Percentiles rank a stretch among this genome's conserved stretches.
Evolutionary conservation across 495 filamentous ascomycete genomes (phyloP).

Genomic region (Aspergillus bertholletiae): DNA sequence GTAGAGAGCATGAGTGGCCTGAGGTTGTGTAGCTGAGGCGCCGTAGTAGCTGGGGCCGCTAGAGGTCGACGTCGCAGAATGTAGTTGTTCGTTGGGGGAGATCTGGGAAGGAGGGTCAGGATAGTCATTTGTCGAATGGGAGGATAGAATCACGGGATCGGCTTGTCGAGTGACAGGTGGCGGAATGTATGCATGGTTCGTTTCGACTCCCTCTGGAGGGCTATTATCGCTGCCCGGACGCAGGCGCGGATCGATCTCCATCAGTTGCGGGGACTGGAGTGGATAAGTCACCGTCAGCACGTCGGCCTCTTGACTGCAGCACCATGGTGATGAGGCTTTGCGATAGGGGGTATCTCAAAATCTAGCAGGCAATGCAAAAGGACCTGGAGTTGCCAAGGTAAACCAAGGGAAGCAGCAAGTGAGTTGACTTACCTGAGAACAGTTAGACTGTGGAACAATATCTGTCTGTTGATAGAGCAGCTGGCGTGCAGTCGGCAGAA

Average conservation of each 20-base stretch:
- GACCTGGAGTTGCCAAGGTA: not conserved
- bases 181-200: conserved; percentile 12
- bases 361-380: not conserved
- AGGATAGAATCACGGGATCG: conserved; percentile 2
- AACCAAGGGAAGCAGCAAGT: not conserved
- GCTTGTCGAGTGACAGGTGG: conserved; percentile 11
- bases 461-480: not conserved
- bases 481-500: not conserved
- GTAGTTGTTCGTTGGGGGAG: conserved; percentile 7
- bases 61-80: not conserved
- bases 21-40: not conserved
- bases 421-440: not conserved
- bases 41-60: conserved; percentile 7
- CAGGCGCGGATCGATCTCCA: conserved; percentile 35
- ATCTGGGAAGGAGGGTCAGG: conserved; percentile 29
- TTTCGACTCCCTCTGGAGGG: conserved; percentile 12
- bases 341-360: not conserved
- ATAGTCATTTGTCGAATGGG: conserved; percentile 20
- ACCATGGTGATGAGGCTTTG: not conserved
- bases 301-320: not conserved
- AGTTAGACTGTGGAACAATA: not conserved
- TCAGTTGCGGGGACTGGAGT: conserved; percentile 19
- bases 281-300: conserved; percentile 3
- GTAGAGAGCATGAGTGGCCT: conserved; percentile 1
- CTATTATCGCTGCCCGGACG: conserved; percentile 14